Base-by-base conservation (phyloP, 371 early-diverging fungal genomes). In the Capniomyces stellatus region DNA sequence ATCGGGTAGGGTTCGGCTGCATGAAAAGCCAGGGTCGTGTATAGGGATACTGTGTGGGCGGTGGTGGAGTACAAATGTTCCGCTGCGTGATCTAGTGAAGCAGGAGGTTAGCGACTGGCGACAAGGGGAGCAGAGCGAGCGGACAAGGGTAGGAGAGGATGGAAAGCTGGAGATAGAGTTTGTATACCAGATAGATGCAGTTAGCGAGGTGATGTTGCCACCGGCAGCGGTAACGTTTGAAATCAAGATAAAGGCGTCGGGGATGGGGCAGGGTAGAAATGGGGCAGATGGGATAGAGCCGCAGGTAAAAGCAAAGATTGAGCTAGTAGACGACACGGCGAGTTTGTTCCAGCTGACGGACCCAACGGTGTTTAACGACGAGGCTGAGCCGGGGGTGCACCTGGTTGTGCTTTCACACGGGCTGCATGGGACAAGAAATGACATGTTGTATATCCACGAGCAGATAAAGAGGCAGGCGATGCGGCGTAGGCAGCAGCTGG, bases 401-500 rank as follows among this genome's bases (percentile, higher is more conserved):
- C n/a, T 49, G 12, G 25, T 49, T 6, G 25, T 49, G 18, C 29
- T 49, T 6, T 23, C 49, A 27, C 49, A 49, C 29, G 49, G 49
- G 13, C 13, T 49, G 23, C 49, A 49, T 49, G 49, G 49, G 2
- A 27, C 49, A 23, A 3, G 49, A n/a, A 27, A 27, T 12, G 49
- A 49, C 29, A n/a, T 49, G n/a, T 29, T 49, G n/a, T 49, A 49
- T 25, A 27, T 49, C 19, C 49, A 49, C 27, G 49, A 49, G 27
- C 49, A 27, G n/a, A 23, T 49, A 29, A n/a, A 27, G n/a, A n/a
- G n/a, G 8, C 23, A 25, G n/a, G 23, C 18, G 18, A 25, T 13
- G 18, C 18, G 8, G 8, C 23, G 29, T 3, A 4, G 49, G 8
- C 2, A 27, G 4, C 3, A 21, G 28, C n/a, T 46, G 10, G 46